A percentile compares a stretch with the other conserved stretches of the same genome.
Conservation (phyloP, 495 filamentous ascomycete genomes). For the Neurospora africana region DNA sequence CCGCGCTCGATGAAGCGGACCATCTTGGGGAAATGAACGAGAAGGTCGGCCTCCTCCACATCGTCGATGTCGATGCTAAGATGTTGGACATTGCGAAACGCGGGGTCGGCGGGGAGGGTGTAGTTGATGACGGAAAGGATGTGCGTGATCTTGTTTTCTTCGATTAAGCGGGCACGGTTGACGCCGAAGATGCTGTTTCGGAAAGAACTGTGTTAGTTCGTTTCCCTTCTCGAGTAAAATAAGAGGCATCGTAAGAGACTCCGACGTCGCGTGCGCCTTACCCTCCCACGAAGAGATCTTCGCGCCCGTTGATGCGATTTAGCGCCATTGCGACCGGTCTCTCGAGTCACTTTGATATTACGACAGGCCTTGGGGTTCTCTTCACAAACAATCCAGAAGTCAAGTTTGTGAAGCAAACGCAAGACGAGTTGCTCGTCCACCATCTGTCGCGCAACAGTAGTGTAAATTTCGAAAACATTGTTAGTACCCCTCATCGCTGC, state of each 20-base stretch:
- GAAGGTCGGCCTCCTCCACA: constrained; percentile 71
- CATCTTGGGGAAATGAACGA: constrained; percentile 65
- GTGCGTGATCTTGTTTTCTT: constrained; percentile 72
- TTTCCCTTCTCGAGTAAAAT: neutral
- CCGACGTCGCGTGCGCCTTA: constrained; percentile 31
- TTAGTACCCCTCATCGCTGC: neutral
- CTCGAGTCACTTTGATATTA: neutral
- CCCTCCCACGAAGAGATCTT: constrained; percentile 78
- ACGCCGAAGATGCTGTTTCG: constrained; percentile 61
- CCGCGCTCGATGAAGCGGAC: constrained; percentile 76
- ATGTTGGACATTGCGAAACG: constrained; percentile 50
- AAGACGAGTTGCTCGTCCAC: neutral
- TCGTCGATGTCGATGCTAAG: constrained; percentile 78
- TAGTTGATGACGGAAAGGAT: constrained; percentile 66
- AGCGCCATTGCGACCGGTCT: constrained; percentile 17
- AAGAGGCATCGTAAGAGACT: too few species aligned
- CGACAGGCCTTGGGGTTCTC: neutral
- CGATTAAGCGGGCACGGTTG: constrained; percentile 53
- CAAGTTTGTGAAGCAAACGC: neutral
- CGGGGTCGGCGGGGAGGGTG: constrained; percentile 24
- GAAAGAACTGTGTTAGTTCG: constrained; percentile 17
- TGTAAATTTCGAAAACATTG: neutral
- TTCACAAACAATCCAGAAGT: neutral
- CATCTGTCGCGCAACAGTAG: neutral
- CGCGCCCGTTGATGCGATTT: constrained; percentile 51